Evolutionary conservation across 2,329 filamentous ascomycete genomes (phyloP).

Genomic region (Tolypocladium tundrense): DNA sequence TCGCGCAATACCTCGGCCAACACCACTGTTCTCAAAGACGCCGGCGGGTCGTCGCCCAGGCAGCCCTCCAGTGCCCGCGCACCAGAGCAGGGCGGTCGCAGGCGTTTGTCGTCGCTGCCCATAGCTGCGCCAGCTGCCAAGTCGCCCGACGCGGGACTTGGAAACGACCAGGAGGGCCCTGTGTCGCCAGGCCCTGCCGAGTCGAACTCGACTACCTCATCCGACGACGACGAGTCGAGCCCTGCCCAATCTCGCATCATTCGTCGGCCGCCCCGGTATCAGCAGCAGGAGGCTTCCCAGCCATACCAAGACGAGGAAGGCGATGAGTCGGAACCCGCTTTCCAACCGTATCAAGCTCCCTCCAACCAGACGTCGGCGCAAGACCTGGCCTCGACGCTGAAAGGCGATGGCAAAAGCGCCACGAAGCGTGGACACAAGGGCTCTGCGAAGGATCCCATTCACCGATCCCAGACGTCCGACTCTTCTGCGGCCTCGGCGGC

Average conservation of each 20-base stretch:
- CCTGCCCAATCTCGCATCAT: conserved; percentile 51
- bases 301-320: conserved; percentile 41
- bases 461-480: conserved; percentile 48
- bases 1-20: conserved; percentile 39
- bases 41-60: conserved; percentile 20
- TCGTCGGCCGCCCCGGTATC: conserved; percentile 45
- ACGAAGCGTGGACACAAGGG: conserved; percentile 17
- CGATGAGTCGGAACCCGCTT: conserved; percentile 45
- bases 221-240: conserved; percentile 37
- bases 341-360: conserved; percentile 34
- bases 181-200: conserved; percentile 26
- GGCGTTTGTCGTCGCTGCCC: conserved; percentile 34
- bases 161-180: conserved; percentile 11
- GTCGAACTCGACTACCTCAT: conserved; percentile 28
- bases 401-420: conserved; percentile 29
- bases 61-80: conserved; percentile 8
- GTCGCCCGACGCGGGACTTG: conserved; percentile 11
- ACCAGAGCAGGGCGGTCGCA: conserved; percentile 20
- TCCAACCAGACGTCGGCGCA: conserved; percentile 24
- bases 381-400: conserved; percentile 43
- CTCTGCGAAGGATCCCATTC: conserved; percentile 23
- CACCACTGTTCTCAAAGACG: conserved; percentile 24
- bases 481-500: conserved; percentile 49
- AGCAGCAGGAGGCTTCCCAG: conserved; percentile 24
- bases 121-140: conserved; percentile 18